Evolutionary conservation across 495 filamentous ascomycete species (phyloP).

Genomic region (Talaromyces stipitatus): DNA sequence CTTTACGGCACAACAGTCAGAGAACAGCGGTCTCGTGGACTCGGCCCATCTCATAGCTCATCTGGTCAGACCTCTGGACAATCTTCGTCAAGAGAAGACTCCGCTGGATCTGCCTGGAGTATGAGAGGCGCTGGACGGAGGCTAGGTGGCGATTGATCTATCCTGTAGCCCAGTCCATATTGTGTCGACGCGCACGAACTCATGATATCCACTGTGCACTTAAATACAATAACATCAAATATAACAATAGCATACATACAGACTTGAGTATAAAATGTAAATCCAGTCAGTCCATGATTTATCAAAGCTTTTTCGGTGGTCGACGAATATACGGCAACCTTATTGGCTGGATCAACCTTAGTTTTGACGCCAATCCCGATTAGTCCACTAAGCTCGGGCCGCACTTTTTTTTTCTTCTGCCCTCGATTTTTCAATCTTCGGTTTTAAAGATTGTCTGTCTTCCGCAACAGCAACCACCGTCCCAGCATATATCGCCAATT

Average conservation of each 20-base stretch:
- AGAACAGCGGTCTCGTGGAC: conserved; percentile 27
- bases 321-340: neutral
- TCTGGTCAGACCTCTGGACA: conserved; percentile 12
- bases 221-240: neutral
- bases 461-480: neutral
- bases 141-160: conserved; percentile 43
- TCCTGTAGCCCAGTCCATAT: neutral
- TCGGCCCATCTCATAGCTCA: conserved; percentile 50
- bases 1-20: conserved; percentile 37
- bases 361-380: conserved; percentile 21
- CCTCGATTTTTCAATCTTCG: neutral
- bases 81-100: conserved; percentile 22
- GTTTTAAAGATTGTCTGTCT: neutral
- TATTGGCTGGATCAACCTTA: neutral
- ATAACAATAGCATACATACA: neutral
- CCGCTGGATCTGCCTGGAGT: conserved; percentile 48
- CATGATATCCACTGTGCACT: neutral
- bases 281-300: neutral
- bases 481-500: neutral
- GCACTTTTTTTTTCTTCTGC: conserved; percentile 21
- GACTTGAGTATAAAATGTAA: neutral
- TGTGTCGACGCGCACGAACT: neutral
- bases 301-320: neutral
- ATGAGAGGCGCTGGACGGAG: conserved; percentile 59
- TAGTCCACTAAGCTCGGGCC: conserved; percentile 20